These are phyloP conservation scores for Fraxinus platypoda DNA, from an alignment of 305 asterid species.

Conservation along the genomic window DNA sequence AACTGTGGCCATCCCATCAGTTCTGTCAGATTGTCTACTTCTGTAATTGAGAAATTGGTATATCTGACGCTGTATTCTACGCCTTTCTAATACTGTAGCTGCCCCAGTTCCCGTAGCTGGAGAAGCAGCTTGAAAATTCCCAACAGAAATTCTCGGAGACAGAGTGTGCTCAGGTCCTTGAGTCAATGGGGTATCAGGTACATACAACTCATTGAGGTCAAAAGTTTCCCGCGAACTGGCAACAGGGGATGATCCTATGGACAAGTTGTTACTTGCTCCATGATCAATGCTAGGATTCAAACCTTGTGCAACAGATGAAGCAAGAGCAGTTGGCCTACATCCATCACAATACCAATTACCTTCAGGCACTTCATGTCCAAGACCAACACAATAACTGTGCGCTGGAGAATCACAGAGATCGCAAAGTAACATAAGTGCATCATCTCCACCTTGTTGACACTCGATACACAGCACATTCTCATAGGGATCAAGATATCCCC, in stretches of 20 bases:
- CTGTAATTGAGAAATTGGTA: conserved; percentile 52
- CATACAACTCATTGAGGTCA: conserved; percentile 77
- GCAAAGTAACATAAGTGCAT: conserved; percentile 91
- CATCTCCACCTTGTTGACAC: conserved; percentile 90
- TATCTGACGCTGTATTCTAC: conserved; percentile 76
- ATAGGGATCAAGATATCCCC: conserved; percentile 85
- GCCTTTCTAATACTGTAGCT: conserved; percentile 59
- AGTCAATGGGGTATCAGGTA: conserved; percentile 69
- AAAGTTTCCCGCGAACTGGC: conserved; percentile 55
- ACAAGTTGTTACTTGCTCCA: conserved; percentile 41
- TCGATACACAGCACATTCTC: conserved; percentile 80
- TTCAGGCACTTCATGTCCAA: conserved; percentile 92
- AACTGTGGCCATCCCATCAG: conserved; percentile 27
- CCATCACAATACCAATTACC: conserved; percentile 97
- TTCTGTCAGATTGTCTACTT: conserved; percentile 50
- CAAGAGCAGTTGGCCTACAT: conserved; percentile 81
- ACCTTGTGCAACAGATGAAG: conserved; percentile 49
- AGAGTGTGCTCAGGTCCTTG: conserved; percentile 43
- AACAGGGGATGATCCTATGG: conserved; percentile 54
- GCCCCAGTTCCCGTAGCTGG: conserved; percentile 61
- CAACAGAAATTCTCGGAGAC: conserved; percentile 40
- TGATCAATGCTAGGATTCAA: conserved; percentile 43
- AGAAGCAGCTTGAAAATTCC: conserved; percentile 50
- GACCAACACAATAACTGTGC: conserved; percentile 91
- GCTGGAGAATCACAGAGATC: conserved; percentile 97